Evolutionary conservation across 306 rosid genomes (phyloP).

Genomic region (Macrotyloma uniflorum): DNA sequence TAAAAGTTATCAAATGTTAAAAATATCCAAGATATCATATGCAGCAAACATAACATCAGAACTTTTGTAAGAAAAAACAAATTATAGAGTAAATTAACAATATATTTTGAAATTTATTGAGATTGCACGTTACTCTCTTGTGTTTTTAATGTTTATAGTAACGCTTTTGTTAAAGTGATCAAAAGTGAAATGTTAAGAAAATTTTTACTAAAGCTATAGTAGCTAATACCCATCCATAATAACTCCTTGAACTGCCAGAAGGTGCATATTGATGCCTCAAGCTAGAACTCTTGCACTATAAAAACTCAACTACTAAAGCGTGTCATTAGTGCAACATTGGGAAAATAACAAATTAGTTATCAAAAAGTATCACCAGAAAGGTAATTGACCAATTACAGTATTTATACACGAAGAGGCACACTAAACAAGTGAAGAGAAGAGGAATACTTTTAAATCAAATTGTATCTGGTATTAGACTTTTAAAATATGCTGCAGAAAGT

Average conservation of each 20-base stretch:
- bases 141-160: too few relatives aligned
- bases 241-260: neutral
- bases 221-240: too few relatives aligned
- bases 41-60: too few relatives aligned
- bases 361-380: neutral
- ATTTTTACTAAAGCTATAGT: too few relatives aligned
- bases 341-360: neutral
- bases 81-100: too few relatives aligned
- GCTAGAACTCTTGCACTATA: neutral
- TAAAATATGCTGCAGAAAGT: conserved; percentile 39
- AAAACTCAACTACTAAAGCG: neutral
- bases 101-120: too few relatives aligned
- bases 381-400: neutral
- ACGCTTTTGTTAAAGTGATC: too few relatives aligned
- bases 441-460: conserved; percentile 2
- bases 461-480: conserved; percentile 35
- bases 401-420: neutral
- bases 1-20: too few relatives aligned
- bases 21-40: too few relatives aligned
- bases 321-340: neutral
- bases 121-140: neutral
- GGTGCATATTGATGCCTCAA: neutral
- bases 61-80: too few relatives aligned
- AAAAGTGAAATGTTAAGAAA: neutral
- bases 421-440: conserved; percentile 5